A percentile compares a stretch with the other conserved stretches of the same genome.
Conservation (phyloP, 2,329 filamentous ascomycete species). For the Diaporthe sp. region DNA sequence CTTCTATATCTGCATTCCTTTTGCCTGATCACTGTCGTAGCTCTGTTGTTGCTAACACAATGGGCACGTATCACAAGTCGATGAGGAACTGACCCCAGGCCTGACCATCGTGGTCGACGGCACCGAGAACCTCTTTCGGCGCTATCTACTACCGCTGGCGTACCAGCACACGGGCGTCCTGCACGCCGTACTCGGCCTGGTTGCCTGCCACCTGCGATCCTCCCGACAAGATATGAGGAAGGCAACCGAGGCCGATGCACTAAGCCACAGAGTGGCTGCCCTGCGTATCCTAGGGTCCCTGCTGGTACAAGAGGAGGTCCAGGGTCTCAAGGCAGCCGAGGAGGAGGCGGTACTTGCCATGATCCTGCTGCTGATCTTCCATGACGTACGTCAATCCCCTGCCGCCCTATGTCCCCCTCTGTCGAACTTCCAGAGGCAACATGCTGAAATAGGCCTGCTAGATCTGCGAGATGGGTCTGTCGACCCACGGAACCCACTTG, state of each 20-base stretch:
- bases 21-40: neutral
- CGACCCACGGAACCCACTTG: conserved; percentile 47
- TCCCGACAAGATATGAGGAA: conserved; percentile 36
- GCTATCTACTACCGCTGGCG: neutral
- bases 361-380: conserved; percentile 12
- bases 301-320: neutral
- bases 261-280: conserved; percentile 35
- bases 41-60: neutral
- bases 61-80: neutral
- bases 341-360: conserved; percentile 10
- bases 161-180: conserved; percentile 44
- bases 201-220: conserved; percentile 46
- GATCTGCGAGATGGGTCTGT: conserved; percentile 48
- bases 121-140: neutral
- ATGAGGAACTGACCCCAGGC: neutral
- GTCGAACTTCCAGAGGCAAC: neutral
- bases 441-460: conserved; percentile 36
- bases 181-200: conserved; percentile 47
- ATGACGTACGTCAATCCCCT: neutral
- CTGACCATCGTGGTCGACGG: neutral
- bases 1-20: too few species aligned
- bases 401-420: conserved; percentile 3
- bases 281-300: neutral
- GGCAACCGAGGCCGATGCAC: conserved; percentile 40
- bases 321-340: neutral